These are phyloP conservation scores for Nothophoma quercina DNA, from an alignment of 2,329 filamentous ascomycete species.

Conservation along the genomic window DNA sequence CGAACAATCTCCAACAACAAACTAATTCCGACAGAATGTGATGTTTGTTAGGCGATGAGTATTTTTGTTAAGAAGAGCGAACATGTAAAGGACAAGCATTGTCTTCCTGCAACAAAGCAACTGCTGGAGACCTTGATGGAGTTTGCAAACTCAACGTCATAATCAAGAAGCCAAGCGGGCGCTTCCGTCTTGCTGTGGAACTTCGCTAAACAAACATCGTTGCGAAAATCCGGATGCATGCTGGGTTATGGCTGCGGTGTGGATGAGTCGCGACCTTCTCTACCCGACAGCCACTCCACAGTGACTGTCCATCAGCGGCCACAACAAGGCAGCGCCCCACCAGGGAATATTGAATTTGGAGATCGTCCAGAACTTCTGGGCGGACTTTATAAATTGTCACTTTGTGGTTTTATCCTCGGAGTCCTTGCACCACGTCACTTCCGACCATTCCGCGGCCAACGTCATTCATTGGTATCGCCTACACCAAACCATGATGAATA, in stretches of 20 bases:
- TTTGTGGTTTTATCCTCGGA: neutral
- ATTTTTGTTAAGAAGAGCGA: no score
- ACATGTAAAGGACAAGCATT: no score
- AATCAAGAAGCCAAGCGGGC: neutral
- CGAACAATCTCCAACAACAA: neutral
- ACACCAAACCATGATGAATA: neutral
- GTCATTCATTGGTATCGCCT: slow-evolving; percentile 3
- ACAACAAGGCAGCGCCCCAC: neutral
- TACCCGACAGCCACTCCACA: slow-evolving; percentile 3
- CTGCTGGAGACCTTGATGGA: no score
- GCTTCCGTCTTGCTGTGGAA: neutral
- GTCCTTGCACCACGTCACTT: slow-evolving; percentile 11
- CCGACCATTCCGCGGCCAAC: slow-evolving; percentile 13
- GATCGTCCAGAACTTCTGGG: neutral
- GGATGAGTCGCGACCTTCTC: slow-evolving; percentile 3
- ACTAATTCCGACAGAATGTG: no score
- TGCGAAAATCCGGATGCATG: neutral
- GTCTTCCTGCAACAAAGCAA: no score
- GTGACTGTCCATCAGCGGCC: neutral
- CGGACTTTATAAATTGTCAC: neutral
- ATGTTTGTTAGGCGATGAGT: no score
- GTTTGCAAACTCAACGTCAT: neutral
- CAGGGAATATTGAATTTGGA: neutral
- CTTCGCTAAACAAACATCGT: neutral
- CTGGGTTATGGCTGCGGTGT: neutral